phyloP scores from a whole-genome alignment of 2,329 filamentous ascomycete genomes.

The Stylonectria norvegica region DNA sequence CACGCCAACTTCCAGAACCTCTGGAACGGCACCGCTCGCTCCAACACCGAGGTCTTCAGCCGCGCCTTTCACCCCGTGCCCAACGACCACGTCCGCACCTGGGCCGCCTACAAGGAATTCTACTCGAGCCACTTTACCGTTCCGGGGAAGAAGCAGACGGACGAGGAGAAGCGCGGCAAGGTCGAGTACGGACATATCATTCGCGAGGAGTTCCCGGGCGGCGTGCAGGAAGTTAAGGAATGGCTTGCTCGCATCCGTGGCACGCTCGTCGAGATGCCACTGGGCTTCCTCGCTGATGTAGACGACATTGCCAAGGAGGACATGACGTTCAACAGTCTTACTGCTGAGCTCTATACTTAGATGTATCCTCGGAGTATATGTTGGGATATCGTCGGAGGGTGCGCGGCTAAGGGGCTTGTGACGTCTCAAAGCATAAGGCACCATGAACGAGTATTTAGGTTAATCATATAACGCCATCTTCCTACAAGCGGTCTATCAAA shows the following conservation, averaged over 20 bases:
- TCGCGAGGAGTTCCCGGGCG: constrained; percentile 70
- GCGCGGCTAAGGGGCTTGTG: no score
- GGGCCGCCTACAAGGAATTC: constrained; percentile 71
- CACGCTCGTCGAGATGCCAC: constrained; percentile 82
- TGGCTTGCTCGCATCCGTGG: constrained; percentile 64
- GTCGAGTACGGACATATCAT: constrained; percentile 88
- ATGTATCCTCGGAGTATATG: no score
- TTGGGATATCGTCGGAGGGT: no score
- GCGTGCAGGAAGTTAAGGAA: constrained; percentile 70
- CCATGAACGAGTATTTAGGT: no score
- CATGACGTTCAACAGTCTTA: constrained; percentile 66
- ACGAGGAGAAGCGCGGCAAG: constrained; percentile 48
- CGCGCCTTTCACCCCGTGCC: constrained; percentile 80
- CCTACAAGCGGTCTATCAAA: no score
- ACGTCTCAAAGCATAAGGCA: no score
- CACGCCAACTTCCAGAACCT: constrained; percentile 63
- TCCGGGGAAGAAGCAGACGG: constrained; percentile 48
- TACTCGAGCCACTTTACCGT: constrained; percentile 65
- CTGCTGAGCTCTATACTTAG: constrained; percentile 68
- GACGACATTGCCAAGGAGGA: constrained; percentile 85
- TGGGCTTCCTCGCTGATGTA: constrained; percentile 77
- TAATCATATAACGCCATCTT: no score
- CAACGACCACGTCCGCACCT: constrained; percentile 63
- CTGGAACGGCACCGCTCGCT: constrained; percentile 70
- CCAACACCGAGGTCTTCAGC: constrained; percentile 77